phyloP scores from a whole-genome alignment of 2,329 filamentous ascomycete species.

The Aspergillus novofumigatus region DNA sequence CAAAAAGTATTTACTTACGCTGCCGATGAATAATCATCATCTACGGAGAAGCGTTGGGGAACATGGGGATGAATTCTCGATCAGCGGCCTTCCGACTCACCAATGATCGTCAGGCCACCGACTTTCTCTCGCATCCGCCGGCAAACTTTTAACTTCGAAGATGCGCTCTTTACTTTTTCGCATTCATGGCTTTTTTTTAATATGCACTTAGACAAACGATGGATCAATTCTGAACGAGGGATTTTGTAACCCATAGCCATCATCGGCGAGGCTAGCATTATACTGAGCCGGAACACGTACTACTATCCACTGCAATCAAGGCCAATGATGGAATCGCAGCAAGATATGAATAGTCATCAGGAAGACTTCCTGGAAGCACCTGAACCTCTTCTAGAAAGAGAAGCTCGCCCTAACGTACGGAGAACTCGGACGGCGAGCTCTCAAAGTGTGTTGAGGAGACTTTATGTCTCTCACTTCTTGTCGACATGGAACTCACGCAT shows the following conservation, averaged over 20 bases:
- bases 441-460: neutral
- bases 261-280: neutral
- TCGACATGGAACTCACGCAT: constrained; percentile 63
- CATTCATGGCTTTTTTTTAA: neutral
- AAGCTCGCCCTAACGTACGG: neutral
- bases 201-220: neutral
- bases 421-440: neutral
- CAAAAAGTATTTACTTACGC: too few relatives aligned
- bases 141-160: neutral
- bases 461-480: constrained; percentile 59
- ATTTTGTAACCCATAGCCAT: neutral
- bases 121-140: neutral
- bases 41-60: too few relatives aligned
- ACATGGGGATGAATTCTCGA: too few relatives aligned
- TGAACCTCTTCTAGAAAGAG: neutral
- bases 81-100: too few relatives aligned
- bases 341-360: neutral
- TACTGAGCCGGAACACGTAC: neutral
- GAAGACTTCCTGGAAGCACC: neutral
- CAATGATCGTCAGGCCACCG: neutral
- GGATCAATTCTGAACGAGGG: neutral
- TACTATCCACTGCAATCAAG: neutral
- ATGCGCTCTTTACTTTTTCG: neutral
- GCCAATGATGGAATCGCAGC: neutral
- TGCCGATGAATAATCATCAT: too few relatives aligned